These are phyloP conservation scores for Neoascochyta sp. DNA, from an alignment of 2,329 filamentous ascomycete species.

Conservation along the genomic window DNA sequence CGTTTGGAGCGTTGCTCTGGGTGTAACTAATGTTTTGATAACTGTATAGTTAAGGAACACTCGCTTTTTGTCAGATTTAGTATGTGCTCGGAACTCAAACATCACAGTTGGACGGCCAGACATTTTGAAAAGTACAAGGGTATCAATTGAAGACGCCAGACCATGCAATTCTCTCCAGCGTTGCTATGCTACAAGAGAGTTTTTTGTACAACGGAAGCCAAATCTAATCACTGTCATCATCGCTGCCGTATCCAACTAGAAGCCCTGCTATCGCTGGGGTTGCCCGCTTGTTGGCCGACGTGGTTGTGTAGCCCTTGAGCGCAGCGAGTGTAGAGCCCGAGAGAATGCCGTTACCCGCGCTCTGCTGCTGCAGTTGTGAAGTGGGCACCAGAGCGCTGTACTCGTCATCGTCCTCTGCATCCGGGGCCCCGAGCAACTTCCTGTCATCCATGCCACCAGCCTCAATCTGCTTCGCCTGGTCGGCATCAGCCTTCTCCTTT, in stretches of 20 bases:
- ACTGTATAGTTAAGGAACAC: no score
- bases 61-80: no score
- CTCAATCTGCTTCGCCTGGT: constrained; percentile 60
- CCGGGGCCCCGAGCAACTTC: constrained; percentile 46
- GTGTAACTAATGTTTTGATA: no score
- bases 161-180: constrained; percentile 4
- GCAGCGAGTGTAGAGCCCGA: constrained; percentile 79
- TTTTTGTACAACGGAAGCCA: constrained; percentile 1
- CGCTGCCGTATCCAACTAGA: constrained; percentile 84
- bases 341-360: constrained; percentile 61
- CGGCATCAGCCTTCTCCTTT: constrained; percentile 64
- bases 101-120: no score
- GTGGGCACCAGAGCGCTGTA: constrained; percentile 6
- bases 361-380: no score
- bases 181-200: constrained; percentile 3
- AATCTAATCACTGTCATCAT: constrained; percentile 66
- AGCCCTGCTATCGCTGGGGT: constrained; percentile 59
- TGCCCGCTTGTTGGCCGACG: constrained; percentile 49
- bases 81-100: no score
- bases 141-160: constrained; percentile 12
- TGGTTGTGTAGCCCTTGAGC: constrained; percentile 54
- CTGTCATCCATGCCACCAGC: constrained; percentile 54
- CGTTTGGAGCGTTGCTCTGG: no score
- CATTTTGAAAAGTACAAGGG: constrained; percentile 5
- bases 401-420: constrained; percentile 23